Conservation (phyloP, 306 rosid species). For the Chamaecrista fasciculata region DNA sequence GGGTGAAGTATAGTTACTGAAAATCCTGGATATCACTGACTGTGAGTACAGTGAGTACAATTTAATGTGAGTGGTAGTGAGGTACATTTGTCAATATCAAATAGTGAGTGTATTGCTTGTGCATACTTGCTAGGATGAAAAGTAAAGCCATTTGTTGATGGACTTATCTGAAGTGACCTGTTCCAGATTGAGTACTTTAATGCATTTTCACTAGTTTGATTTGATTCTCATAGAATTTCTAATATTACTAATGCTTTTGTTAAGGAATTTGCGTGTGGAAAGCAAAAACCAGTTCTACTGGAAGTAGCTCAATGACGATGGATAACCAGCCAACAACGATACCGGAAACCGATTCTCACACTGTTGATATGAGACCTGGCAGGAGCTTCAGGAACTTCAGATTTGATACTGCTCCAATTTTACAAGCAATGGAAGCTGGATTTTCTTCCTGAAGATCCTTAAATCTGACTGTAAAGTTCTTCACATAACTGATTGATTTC, state of each 20-base stretch:
- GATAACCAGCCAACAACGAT: conserved; percentile 58
- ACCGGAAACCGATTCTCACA: conserved; percentile 52
- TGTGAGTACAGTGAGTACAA: too few relatives aligned
- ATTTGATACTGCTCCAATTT: conserved; percentile 57
- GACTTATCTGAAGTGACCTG: not conserved
- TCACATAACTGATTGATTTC: conserved; percentile 27
- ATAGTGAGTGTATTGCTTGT: too few relatives aligned
- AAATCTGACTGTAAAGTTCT: conserved; percentile 41
- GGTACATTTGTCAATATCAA: too few relatives aligned
- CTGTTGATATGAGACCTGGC: conserved; percentile 52
- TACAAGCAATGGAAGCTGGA: conserved; percentile 72
- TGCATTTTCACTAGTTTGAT: conserved; percentile 10
- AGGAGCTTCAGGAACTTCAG: conserved; percentile 75
- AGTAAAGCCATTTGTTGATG: not conserved
- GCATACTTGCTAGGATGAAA: not conserved
- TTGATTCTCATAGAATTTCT: conserved; percentile 6
- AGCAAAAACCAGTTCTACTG: conserved; percentile 61
- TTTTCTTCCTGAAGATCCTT: conserved; percentile 48
- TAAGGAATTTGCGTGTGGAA: conserved; percentile 80
- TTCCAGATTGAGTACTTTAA: conserved; percentile 7
- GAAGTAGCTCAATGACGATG: conserved; percentile 46
- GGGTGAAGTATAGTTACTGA: not conserved
- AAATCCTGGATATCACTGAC: not conserved
- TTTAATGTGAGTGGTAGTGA: too few relatives aligned
- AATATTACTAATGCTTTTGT: conserved; percentile 19